Base-by-base conservation (phyloP, 2,329 filamentous ascomycete genomes). In the Claviceps sorghi region DNA sequence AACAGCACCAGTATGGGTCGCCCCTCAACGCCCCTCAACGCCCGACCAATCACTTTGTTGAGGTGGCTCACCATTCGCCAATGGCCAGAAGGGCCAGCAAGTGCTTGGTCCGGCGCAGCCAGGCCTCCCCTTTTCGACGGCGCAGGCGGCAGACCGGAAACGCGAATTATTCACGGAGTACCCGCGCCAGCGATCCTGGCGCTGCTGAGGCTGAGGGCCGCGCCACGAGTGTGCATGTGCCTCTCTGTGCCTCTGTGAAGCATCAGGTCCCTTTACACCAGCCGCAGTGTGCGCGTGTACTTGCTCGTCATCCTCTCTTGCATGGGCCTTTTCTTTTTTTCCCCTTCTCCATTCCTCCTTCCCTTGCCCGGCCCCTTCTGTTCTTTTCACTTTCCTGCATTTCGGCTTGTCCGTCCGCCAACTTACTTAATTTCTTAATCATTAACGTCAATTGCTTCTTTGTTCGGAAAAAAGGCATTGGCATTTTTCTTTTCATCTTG, bases 101-200 rank as follows among this genome's bases (percentile, higher is more conserved):
- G 32, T 38, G 46, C 43, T 44, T 44, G 21, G 29, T 44, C 21
- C 42, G 22, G 21, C 42, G 42, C 42, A 17, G 22, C 17, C 26
- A 32, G 44, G 36, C 22, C 36, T 68, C 66, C 65, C 65, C 65
- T 67, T 68, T 67, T 66, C 48, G 54, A 49, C 52, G 22, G 22
- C 32, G 49, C 26, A 41, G 38, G 15, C 38, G 61, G 58, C 58
- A 56, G 57, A 36, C 48, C 52, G 49, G 34, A 51, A 45, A 52
- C 49, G 47, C 48, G 48, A 49, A 34, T 43, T 41, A 17, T 49
- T 38, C 5, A 26, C 46, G 22, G 57, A 58, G 40, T 44, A 36
- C 46, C 34, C 45, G 42, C 9, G 49, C 34, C 34, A 30, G 26
- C 8, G 26, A 30, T 32, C 43, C 43, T 45, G 43, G 40, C 30